A percentile compares a stretch with the other conserved stretches of the same genome.
These are phyloP conservation scores for Boechera stricta DNA, from an alignment of 345 rosid species.

Conservation along the genomic window DNA sequence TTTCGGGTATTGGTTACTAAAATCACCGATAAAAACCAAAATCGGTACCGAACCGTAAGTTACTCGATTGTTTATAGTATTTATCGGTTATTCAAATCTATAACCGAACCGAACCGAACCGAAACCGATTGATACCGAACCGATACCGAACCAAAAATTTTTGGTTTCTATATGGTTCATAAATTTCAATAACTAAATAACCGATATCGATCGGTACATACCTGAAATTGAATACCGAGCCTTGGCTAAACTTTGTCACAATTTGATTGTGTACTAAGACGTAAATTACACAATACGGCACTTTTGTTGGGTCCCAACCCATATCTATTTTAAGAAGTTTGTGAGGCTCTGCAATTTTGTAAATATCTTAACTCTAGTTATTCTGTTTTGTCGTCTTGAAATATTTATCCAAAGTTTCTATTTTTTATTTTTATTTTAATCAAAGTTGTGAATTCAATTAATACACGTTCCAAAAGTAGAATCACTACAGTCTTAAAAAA, in stretches of 20 bases:
- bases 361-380: background rate
- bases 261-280: background rate
- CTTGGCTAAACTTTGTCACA: background rate
- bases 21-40: too few species aligned
- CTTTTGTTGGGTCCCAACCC: background rate
- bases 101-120: too few species aligned
- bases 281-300: background rate
- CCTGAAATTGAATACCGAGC: too few species aligned
- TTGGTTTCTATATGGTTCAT: too few species aligned
- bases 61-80: too few species aligned
- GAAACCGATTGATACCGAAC: too few species aligned
- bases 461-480: background rate
- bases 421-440: background rate
- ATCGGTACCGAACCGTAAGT: too few species aligned
- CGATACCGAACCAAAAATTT: too few species aligned
- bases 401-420: background rate
- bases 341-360: constrained; percentile 16
- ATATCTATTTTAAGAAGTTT: constrained; percentile 13
- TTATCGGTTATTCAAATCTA: too few species aligned
- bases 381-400: constrained; percentile 8
- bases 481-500: background rate
- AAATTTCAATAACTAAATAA: too few species aligned
- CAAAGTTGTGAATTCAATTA: background rate
- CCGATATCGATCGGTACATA: too few species aligned
- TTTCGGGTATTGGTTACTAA: too few species aligned